Conservation (phyloP, 2,329 filamentous ascomycete genomes). For the Thermothelomyces thermophilus region DNA sequence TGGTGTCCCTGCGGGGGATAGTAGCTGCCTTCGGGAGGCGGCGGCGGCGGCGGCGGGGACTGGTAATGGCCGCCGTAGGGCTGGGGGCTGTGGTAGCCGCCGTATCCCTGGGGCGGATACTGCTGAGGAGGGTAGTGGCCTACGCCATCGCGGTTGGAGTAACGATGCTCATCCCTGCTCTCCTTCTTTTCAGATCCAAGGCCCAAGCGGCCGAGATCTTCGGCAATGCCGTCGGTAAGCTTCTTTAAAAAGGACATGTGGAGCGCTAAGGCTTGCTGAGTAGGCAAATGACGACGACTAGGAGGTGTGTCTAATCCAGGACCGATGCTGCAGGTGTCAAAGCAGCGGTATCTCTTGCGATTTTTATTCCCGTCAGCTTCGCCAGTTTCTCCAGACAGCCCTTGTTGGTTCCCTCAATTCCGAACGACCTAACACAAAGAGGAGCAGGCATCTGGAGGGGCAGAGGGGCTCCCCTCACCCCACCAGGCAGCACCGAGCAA, state of each 20-base stretch:
- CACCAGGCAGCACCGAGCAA: neutral
- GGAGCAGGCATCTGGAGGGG: neutral
- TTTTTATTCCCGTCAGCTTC: neutral
- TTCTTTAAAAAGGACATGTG: constrained; percentile 34
- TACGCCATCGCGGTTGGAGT: neutral
- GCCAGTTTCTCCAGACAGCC: neutral
- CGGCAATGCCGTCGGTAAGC: constrained; percentile 31
- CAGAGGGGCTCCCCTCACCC: neutral
- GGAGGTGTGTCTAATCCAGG: neutral
- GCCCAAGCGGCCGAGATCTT: constrained; percentile 31
- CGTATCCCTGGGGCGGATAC: constrained; percentile 3
- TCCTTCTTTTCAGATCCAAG: constrained; percentile 29
- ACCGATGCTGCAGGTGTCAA: neutral
- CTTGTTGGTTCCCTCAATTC: constrained; percentile 1
- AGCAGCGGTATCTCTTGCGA: neutral
- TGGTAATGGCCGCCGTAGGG: constrained; percentile 3
- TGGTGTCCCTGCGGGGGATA: constrained; percentile 12
- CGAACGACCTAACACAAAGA: neutral
- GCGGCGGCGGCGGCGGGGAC: neutral
- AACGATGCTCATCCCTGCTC: constrained; percentile 30
- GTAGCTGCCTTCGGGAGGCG: neutral
- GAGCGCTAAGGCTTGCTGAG: neutral
- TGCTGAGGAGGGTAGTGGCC: constrained; percentile 7
- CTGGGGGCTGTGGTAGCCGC: constrained; percentile 10
- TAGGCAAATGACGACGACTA: neutral